These are phyloP conservation scores for Dalechampia spathulata DNA, from an alignment of 441 rosid species.

Conservation along the genomic window DNA sequence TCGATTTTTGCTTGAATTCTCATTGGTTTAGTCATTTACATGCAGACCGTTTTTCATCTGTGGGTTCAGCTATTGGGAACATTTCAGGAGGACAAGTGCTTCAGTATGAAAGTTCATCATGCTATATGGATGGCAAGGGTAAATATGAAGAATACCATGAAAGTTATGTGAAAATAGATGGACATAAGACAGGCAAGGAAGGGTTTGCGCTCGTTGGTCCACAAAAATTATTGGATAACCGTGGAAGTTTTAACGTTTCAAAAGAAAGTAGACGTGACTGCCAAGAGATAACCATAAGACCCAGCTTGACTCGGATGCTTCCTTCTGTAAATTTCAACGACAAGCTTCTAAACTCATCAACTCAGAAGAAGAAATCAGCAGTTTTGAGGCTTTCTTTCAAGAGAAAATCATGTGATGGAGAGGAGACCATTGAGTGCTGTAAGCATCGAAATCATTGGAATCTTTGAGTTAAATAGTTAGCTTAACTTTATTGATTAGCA, in stretches of 20 bases:
- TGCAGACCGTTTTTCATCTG: constrained; percentile 50
- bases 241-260: constrained; percentile 60
- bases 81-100: constrained; percentile 59
- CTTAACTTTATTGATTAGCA: background rate
- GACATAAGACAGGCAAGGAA: constrained; percentile 42
- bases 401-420: constrained; percentile 73
- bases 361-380: constrained; percentile 48
- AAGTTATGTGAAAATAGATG: constrained; percentile 65
- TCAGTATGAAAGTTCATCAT: constrained; percentile 68
- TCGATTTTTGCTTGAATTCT: background rate
- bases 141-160: constrained; percentile 65
- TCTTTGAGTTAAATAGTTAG: too few relatives aligned
- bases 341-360: constrained; percentile 33
- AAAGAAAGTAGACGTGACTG: constrained; percentile 42
- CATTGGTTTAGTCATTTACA: background rate
- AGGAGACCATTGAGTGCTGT: constrained; percentile 50
- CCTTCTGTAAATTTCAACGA: constrained; percentile 69
- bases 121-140: constrained; percentile 45
- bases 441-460: too few relatives aligned
- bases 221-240: constrained; percentile 40
- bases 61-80: constrained; percentile 34
- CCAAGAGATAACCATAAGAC: constrained; percentile 40
- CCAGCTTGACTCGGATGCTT: constrained; percentile 45
- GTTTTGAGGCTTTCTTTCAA: constrained; percentile 75
- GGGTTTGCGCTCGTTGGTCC: constrained; percentile 25